Base-by-base conservation (phyloP, 495 filamentous ascomycete genomes). In the Xylaria flabelliformis region DNA sequence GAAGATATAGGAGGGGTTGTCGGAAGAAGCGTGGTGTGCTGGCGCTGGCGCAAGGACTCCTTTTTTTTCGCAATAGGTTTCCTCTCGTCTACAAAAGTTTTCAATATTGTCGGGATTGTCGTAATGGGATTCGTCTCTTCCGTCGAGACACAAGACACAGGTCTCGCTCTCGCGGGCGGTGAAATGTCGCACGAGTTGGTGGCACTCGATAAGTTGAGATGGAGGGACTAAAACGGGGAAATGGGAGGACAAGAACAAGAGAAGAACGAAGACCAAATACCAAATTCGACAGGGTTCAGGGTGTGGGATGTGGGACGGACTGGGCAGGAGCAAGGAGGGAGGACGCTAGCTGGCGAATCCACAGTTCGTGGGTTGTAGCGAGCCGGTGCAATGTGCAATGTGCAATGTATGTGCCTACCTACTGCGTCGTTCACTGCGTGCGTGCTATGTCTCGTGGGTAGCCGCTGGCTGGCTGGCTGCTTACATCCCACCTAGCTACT, bases 161-260 rank as follows among this genome's bases (percentile, higher is more conserved):
- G 70, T 72, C 70, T 72, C 70, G 70, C 70, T 72, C 70, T 72
- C 70, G 63, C 70, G 70, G 70, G 70, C 59, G 69, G 70, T 72
- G 62, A 67, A 66, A 72, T 72, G 70, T 72, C 70, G 70, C 70
- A 72, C 70, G 17, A 61, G 53, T 66, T 66, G 55, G 63, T 21
- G 67, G 39, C 15, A 66, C 70, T 51, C 32, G 32, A 32, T 59
- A 46, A 50, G 70, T 72, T 72, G 61, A 50, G 70, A 72, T 72
- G 70, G 70, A 72, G 63, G 69, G 69, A 71, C 69, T 72, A 51
- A 67, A 72, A 71, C 69, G 70, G 70, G 69, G 63, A 67, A 61
- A 72, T 42, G 69, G 62, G 70, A 72, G 63, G 70, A 72, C 70
- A 72, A 67, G 70, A 59, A 46, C 69, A 56, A 51, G 51, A 65